Percentiles rank a stretch among this genome's conserved stretches.
Evolutionary conservation across 352 stramenopile species (phyloP).

Genomic region (Phytophthora fragariae): DNA sequence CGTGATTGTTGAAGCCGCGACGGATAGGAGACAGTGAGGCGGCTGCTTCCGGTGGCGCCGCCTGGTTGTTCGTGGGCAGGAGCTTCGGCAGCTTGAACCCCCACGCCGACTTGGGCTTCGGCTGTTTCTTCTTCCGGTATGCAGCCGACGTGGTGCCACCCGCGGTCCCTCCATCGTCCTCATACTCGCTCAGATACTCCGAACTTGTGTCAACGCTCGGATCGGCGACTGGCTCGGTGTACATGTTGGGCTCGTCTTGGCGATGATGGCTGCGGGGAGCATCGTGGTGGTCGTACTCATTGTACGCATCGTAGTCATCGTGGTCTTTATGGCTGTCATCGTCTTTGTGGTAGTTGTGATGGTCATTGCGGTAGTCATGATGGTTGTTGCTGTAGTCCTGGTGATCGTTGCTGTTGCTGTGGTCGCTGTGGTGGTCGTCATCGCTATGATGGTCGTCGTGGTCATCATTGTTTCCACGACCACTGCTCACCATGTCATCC

Average conservation of each 20-base stretch:
- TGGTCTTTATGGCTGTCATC: conserved; percentile 34
- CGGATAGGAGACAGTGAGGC: conserved; percentile 47
- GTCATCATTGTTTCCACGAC: conserved; percentile 14
- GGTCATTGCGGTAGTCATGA: conserved; percentile 18
- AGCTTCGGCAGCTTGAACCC: conserved; percentile 54
- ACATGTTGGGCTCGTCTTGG: conserved; percentile 24
- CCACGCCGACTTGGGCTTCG: conserved; percentile 53
- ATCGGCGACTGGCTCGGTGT: conserved; percentile 10
- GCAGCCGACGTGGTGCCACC: conserved; percentile 41
- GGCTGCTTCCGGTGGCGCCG: conserved; percentile 32
- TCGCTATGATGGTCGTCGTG: conserved; percentile 18
- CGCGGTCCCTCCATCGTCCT: conserved; percentile 40
- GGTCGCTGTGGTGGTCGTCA: conserved; percentile 35
- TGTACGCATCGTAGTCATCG: conserved; percentile 26
- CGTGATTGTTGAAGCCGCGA: conserved; percentile 55
- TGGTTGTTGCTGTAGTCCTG: conserved; percentile 19
- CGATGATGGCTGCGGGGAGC: neutral
- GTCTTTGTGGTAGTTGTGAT: conserved; percentile 29
- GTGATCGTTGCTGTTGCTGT: conserved; percentile 10
- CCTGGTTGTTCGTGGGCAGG: conserved; percentile 34
- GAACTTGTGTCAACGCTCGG: conserved; percentile 37
- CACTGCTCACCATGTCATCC: conserved; percentile 31
- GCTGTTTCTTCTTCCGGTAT: conserved; percentile 42
- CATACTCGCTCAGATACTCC: conserved; percentile 41
- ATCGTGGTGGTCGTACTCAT: conserved; percentile 9